Evolutionary conservation across 2,329 filamentous ascomycete genomes (phyloP).

Genomic region (Alternaria novae-zelandiae): DNA sequence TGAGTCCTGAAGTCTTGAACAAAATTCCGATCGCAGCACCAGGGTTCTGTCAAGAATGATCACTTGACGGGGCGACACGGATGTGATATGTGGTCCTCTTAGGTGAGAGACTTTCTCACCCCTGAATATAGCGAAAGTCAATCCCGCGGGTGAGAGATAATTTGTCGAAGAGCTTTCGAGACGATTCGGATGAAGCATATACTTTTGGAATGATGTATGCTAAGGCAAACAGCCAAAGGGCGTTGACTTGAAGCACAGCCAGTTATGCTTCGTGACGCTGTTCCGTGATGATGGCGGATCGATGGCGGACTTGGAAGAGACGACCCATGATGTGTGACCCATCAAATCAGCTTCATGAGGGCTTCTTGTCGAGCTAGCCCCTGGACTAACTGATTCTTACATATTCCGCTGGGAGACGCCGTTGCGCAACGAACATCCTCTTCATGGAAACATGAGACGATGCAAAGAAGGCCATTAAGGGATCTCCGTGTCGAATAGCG

Average conservation of each 20-base stretch:
- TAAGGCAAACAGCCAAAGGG: background rate
- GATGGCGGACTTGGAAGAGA: background rate
- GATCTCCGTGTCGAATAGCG: background rate
- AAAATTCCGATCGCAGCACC: background rate
- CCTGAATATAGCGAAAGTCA: background rate
- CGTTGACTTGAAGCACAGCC: background rate
- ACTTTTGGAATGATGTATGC: background rate
- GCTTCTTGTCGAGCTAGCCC: background rate
- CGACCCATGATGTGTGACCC: accelerated
- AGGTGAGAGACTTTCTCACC: background rate
- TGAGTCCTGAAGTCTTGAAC: background rate
- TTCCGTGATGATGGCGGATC: background rate
- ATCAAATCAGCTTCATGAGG: background rate
- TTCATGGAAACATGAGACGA: background rate
- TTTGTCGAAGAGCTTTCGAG: background rate
- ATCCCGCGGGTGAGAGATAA: background rate
- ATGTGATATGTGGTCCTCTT: background rate
- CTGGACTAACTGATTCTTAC: background rate
- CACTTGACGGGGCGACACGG: background rate
- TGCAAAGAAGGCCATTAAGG: background rate
- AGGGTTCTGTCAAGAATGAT: too few relatives aligned
- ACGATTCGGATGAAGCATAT: background rate
- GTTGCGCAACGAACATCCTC: background rate
- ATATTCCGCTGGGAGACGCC: background rate
- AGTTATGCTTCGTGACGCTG: background rate